A percentile compares a stretch with the other conserved stretches of the same genome.
phyloP scores from a whole-genome alignment of 306 rosid species.

The Cicer bijugum region DNA sequence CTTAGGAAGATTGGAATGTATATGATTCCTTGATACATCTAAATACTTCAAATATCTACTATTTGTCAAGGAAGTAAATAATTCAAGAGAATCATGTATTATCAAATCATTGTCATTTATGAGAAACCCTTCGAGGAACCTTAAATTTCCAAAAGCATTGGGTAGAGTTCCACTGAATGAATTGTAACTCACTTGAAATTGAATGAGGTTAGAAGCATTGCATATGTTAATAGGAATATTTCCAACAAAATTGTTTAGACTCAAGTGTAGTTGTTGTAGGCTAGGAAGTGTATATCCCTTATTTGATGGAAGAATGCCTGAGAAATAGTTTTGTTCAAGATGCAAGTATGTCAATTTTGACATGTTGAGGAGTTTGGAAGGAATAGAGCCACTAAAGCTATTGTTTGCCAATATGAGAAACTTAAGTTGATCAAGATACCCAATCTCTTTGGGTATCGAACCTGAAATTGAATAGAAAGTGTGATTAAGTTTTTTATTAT shows the following conservation, averaged over 20 bases:
- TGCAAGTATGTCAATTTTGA: background rate
- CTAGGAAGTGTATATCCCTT: background rate
- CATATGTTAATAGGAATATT: background rate
- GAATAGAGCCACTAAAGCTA: background rate
- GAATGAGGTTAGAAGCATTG: background rate
- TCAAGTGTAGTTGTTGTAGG: background rate
- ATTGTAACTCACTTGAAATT: background rate
- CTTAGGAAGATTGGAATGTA: background rate
- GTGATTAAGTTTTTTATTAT: background rate
- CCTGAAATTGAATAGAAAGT: background rate
- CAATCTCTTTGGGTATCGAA: background rate
- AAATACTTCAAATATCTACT: background rate
- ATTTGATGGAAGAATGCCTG: background rate
- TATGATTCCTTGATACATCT: background rate
- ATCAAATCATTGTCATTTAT: background rate
- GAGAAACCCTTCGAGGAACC: background rate
- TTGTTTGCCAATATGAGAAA: rapidly evolving
- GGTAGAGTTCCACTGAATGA: background rate
- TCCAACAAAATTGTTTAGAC: background rate
- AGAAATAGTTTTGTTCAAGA: background rate
- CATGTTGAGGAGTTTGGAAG: background rate
- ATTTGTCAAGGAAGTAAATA: background rate
- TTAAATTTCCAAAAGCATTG: background rate
- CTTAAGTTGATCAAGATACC: background rate
- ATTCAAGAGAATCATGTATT: background rate